Evolutionary conservation across 176 grass and related monocot species (phyloP).

Genomic region (Oryza punctata): DNA sequence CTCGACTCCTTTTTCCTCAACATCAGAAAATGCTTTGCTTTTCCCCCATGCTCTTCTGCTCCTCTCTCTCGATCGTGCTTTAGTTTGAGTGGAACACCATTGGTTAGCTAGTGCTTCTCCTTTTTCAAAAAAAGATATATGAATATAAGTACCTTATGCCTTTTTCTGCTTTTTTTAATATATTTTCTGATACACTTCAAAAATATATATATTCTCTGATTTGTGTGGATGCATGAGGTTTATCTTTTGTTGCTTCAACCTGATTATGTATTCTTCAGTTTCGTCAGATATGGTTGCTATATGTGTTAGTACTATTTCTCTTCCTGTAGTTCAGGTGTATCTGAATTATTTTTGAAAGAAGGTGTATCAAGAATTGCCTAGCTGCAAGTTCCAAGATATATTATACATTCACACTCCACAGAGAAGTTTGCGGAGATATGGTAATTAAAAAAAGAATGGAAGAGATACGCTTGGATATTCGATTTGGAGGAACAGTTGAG

Average conservation of each 20-base stretch:
- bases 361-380: background rate
- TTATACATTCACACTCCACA: background rate
- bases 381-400: background rate
- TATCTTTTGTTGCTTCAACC: background rate
- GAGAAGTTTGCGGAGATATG: background rate
- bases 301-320: background rate
- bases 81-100: conserved; percentile 1
- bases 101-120: conserved; percentile 34
- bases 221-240: background rate
- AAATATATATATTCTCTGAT: background rate
- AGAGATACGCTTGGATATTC: conserved; percentile 4
- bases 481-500: background rate
- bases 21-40: background rate
- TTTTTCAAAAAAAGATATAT: background rate
- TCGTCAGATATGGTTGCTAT: background rate
- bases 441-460: background rate
- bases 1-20: background rate
- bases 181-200: background rate
- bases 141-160: background rate
- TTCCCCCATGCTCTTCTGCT: background rate
- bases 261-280: background rate
- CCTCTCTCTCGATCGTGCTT: background rate
- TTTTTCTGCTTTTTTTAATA: background rate
- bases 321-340: conserved; percentile 2
- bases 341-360: background rate